phyloP scores from a whole-genome alignment of 768 basidiomycete genomes.

The Suillus subluteus region DNA sequence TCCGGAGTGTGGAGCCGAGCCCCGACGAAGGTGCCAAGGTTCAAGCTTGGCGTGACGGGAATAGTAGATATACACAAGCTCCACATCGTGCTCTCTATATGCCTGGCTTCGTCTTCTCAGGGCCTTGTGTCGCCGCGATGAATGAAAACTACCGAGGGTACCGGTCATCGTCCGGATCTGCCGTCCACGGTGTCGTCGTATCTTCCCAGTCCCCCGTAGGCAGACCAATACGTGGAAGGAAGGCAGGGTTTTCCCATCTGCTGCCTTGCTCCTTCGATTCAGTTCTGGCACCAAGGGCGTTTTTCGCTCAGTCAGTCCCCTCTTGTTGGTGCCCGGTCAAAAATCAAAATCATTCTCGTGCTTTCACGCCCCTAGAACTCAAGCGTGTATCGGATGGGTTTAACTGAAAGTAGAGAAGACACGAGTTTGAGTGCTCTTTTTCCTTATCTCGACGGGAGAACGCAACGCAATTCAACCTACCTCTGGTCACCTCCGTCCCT shows the following conservation, averaged over 20 bases:
- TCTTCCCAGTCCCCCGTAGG: not conserved
- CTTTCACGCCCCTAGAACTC: not conserved
- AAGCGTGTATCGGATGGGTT: not conserved
- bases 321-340: not conserved
- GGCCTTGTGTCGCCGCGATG: not conserved
- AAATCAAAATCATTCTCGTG: not conserved
- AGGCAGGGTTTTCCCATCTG: not conserved
- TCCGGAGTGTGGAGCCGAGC: constrained; percentile 3
- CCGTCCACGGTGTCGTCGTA: not conserved
- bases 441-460: not conserved
- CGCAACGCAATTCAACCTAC: too few species aligned
- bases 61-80: not conserved
- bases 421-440: not conserved
- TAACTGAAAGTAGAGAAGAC: not conserved
- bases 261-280: not conserved
- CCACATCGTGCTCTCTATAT: not conserved
- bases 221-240: not conserved
- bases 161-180: not conserved
- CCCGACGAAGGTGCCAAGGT: not conserved
- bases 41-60: not conserved
- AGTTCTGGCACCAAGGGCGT: not conserved
- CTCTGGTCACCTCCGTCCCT: not conserved
- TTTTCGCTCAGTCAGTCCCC: not conserved
- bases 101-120: not conserved
- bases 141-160: not conserved